Base-by-base conservation (phyloP, 176 grass and related monocot species). In the Phoenix roebelenii region DNA sequence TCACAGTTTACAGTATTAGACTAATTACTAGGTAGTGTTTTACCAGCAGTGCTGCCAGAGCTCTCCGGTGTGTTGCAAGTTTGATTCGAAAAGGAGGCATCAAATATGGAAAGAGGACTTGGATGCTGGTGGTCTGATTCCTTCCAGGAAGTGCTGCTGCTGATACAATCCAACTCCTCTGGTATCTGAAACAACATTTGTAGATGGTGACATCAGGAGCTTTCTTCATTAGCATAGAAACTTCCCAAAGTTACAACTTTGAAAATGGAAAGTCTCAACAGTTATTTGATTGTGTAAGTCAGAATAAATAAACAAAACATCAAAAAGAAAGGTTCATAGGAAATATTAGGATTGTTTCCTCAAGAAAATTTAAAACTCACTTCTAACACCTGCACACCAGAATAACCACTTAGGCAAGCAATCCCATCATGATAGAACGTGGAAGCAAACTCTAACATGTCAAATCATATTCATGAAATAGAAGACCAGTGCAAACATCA, bases 31-130 rank as follows among this genome's bases (percentile, higher is more conserved):
- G 74, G 12, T 22, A 35, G 52, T 44, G 5, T 18, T 65, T 54
- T 85, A 90, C 92, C 80, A 73, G 75, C 54, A 48, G 65, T 70
- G 23, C 73, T 83, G 14, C 62, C 80, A 24, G 82, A 83, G 60
- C 65, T 75, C 67, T 89, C 68, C 2, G 87, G 77, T 54, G 77
- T 81, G 55, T 57, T 72, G 61, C 60, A 90, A 61, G 77, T 90
- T 65, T 87, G 83, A 28, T 64, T 77, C 50, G 67, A 55, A 72
- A 76, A 79, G 20, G 64, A 76, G 29, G 76, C 67, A 59, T 83
- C 83, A 61, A 95, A 78, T 51, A 90, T 70, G 58, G 86, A 90
- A 24, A 87, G 74, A 0, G 77, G 86, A 70, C 86, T 90, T 49
- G 62, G 26, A 44, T 90, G 77, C 52, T 87, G 66, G 60, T 71